Evolutionary conservation across 2,329 filamentous ascomycete species (phyloP), one percentile per base, ranked within the genome.

Genomic region (Keithomyces neogunnii): DNA sequence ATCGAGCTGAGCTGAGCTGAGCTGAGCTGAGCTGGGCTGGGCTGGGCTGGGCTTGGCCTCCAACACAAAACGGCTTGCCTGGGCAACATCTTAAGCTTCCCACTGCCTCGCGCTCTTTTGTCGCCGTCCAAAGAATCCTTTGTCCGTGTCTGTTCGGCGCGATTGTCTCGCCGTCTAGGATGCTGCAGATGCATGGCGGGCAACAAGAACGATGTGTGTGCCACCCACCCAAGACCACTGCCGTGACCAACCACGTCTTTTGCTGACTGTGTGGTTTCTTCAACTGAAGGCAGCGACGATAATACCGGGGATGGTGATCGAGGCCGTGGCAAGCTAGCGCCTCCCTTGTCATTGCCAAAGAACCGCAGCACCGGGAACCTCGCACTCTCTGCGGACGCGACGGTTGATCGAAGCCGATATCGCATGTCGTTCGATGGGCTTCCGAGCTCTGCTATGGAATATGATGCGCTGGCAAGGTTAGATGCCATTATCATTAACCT

Each of bases 381-480:
- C 53, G 68, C 73, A 52, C 65, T 76, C 56, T 64, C 71, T 56
- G 65, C 66, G 56, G 75, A 79, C 54, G 67, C 61, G n/a, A 49
- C 55, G 30, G 68, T 78, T 48, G 81, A 84, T 58, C 81, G 77
- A 56, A 74, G 77, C 58, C 74, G 81, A 70, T 76, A 83, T 65
- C 84, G 86, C 55, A 84, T 89, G 69, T 92, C 89, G 48, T 84
- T 91, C 63, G 89, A 93, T 67, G 83, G 82, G 52, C 80, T 83
- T 49, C 75, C 80, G 54, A 75, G 78, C 57, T 69, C 69, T 55
- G 63, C 68, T 55, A 69, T 74, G 60, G 85, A 88, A 59, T 81
- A 82, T 70, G 88, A 91, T 66, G 74, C 80, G 61, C 73, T 89
- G 68, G 77, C 85, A 69, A 90, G 87, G 88, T 93, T 58, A 52